Percentiles rank a stretch among this genome's conserved stretches.
Conservation (phyloP, 2,329 filamentous ascomycete genomes). For the Metarhizium rileyi region DNA sequence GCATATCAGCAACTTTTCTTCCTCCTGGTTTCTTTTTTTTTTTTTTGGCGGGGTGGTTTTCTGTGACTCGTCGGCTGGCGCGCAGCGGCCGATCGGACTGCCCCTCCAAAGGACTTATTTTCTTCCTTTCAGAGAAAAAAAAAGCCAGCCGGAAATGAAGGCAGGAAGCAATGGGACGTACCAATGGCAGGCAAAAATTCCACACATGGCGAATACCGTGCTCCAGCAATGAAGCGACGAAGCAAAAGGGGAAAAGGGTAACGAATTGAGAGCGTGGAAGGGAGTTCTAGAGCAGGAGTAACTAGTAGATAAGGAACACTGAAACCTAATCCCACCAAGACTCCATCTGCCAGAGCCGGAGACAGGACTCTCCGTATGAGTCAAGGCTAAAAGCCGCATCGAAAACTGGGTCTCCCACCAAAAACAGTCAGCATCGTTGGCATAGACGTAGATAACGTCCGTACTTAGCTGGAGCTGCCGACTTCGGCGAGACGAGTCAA, state of each 20-base stretch:
- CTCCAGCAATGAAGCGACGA: neutral
- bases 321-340: slow-evolving; percentile 1
- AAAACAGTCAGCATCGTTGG: neutral
- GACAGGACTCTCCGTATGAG: slow-evolving; percentile 11
- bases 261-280: neutral
- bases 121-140: neutral
- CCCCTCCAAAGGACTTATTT: slow-evolving; percentile 20
- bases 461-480: slow-evolving; percentile 6
- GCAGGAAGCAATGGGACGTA: slow-evolving; percentile 34
- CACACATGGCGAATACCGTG: slow-evolving; percentile 65
- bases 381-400: slow-evolving; percentile 4
- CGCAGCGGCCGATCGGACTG: slow-evolving; percentile 12
- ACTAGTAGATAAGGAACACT: neutral
- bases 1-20: slow-evolving; percentile 8
- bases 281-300: slow-evolving; percentile 2
- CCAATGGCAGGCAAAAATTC: slow-evolving; percentile 93
- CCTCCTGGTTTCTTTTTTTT: too few species aligned
- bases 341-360: neutral
- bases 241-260: neutral
- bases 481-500: slow-evolving; percentile 11
- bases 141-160: neutral
- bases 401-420: slow-evolving; percentile 5
- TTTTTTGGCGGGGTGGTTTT: slow-evolving; percentile 20
- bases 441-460: neutral
- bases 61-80: slow-evolving; percentile 2